These are phyloP conservation scores for Plasmodium billcollinsi DNA, from an alignment of 169 alveolate genomes.

Conservation along the genomic window DNA sequence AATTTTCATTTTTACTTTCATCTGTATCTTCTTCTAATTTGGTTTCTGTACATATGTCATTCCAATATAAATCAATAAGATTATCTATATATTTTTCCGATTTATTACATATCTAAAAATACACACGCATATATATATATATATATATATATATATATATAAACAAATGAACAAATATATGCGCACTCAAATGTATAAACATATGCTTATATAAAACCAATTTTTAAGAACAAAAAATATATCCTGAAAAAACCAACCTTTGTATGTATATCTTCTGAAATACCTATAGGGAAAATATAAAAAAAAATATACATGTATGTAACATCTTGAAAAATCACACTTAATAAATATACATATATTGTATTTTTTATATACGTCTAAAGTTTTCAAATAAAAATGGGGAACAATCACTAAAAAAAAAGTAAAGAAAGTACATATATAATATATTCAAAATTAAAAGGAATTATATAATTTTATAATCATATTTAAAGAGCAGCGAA, in stretches of 20 bases:
- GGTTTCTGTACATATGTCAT: background rate
- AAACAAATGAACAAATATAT: background rate
- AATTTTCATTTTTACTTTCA: background rate
- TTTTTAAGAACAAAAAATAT: background rate
- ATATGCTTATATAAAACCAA: background rate
- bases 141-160: slow-evolving; percentile 1
- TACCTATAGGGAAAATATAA: slow-evolving; percentile 18
- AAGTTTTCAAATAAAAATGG: slow-evolving; percentile 67
- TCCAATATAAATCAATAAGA: slow-evolving; percentile 13
- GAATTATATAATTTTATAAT: background rate
- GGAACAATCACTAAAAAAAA: slow-evolving; percentile 39
- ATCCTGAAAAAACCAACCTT: background rate
- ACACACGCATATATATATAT: background rate
- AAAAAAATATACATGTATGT: slow-evolving; percentile 17
- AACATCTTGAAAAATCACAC: no score
- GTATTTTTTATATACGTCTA: slow-evolving; percentile 13
- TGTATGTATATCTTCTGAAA: slow-evolving; percentile 18
- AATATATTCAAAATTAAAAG: background rate
- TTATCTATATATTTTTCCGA: slow-evolving; percentile 29
- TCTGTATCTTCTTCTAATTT: background rate
- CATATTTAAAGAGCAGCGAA: no score
- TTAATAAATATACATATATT: no score
- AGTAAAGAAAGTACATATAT: slow-evolving; percentile 4
- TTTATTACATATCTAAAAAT: slow-evolving; percentile 37
- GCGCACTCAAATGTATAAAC: background rate